phyloP scores from a whole-genome alignment of 2,329 filamentous ascomycete species.

The Venturia aucupariae region DNA sequence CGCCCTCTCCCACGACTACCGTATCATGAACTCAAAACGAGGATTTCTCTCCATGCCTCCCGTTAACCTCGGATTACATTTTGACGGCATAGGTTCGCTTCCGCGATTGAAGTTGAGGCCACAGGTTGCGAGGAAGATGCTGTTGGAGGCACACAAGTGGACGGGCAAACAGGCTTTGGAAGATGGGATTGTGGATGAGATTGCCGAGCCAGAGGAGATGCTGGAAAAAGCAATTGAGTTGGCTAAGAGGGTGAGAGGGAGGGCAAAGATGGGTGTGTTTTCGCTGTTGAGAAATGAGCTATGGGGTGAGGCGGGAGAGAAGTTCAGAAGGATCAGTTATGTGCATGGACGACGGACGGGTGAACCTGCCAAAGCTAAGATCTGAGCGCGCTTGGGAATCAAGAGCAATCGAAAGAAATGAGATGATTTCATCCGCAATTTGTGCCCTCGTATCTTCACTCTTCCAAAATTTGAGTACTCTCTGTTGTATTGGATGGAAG shows the following conservation, averaged over 20 bases:
- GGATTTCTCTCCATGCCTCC: constrained; percentile 39
- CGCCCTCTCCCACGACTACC: constrained; percentile 39
- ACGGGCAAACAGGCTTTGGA: constrained; percentile 42
- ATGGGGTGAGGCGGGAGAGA: constrained; percentile 44
- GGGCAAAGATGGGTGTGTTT: constrained; percentile 42
- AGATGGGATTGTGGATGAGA: constrained; percentile 46
- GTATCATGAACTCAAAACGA: constrained; percentile 30
- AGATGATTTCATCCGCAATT: no score
- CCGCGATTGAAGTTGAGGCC: constrained; percentile 44
- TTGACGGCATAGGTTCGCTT: constrained; percentile 45
- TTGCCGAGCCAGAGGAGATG: constrained; percentile 42
- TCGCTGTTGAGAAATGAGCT: constrained; percentile 42
- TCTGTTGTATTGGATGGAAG: no score
- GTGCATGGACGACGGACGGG: constrained; percentile 39
- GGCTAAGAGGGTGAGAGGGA: constrained; percentile 35
- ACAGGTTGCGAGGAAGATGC: constrained; percentile 45
- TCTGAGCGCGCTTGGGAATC: no score
- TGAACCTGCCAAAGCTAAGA: constrained; percentile 39
- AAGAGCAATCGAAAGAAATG: no score
- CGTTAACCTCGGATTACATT: constrained; percentile 46
- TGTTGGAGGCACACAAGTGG: constrained; percentile 47
- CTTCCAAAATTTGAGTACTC: no score
- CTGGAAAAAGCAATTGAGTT: constrained; percentile 35
- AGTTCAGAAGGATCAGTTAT: constrained; percentile 45
- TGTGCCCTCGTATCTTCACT: no score